Evolutionary conservation across 306 rosid species (phyloP).

Genomic region (Acmispon strigosus): DNA sequence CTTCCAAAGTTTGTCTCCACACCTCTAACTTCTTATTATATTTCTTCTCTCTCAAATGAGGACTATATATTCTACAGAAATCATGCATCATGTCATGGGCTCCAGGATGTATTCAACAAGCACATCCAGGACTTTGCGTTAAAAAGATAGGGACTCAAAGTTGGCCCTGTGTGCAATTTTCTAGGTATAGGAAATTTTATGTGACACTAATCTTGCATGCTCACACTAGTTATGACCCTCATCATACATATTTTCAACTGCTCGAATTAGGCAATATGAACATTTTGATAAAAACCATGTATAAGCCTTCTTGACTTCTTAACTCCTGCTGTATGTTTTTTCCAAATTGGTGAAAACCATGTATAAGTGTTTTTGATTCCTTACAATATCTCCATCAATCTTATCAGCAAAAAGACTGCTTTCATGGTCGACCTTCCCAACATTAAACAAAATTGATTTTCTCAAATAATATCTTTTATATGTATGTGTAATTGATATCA

Average conservation of each 20-base stretch:
- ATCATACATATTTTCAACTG: background rate
- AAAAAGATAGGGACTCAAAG: no score
- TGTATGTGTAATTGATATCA: background rate
- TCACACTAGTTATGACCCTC: background rate
- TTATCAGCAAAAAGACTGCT: background rate
- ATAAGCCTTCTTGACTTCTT: no score
- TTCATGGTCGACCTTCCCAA: background rate
- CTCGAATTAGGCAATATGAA: background rate
- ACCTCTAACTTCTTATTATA: no score
- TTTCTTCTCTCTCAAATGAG: no score
- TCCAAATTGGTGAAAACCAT: background rate
- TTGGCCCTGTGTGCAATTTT: no score
- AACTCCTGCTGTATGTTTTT: background rate
- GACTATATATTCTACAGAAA: no score
- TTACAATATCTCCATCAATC: background rate
- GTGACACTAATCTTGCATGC: background rate
- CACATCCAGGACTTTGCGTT: background rate
- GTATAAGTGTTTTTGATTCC: background rate
- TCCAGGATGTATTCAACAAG: background rate
- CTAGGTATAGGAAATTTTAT: no score
- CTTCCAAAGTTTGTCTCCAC: no score
- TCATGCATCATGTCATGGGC: no score
- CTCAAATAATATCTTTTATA: no score
- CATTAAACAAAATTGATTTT: no score
- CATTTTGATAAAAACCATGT: no score